These are phyloP conservation scores for Exserohilum turcica DNA, from an alignment of 2,329 filamentous ascomycete genomes.

Conservation along the genomic window DNA sequence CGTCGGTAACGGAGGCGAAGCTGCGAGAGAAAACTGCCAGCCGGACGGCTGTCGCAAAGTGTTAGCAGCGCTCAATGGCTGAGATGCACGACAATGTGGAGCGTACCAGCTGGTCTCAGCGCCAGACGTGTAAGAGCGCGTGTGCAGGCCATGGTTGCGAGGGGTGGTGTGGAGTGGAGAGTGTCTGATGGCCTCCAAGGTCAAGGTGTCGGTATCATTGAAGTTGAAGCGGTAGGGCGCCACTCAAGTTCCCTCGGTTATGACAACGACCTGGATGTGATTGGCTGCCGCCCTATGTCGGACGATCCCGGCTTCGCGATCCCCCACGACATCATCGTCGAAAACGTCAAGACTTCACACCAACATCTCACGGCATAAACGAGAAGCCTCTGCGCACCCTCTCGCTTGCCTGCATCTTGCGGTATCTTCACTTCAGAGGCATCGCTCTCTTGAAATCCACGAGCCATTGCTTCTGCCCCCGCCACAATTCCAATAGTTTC, in stretches of 20 bases:
- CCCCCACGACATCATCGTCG: conserved; percentile 17
- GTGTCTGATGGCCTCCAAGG: conserved; percentile 26
- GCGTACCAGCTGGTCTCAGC: conserved; percentile 45
- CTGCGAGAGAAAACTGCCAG: conserved; percentile 46
- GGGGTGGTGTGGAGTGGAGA: conserved; percentile 33
- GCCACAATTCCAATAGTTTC: neutral
- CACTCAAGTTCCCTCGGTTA: conserved; percentile 23
- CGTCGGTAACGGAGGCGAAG: conserved; percentile 47
- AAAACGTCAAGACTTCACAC: conserved; percentile 19
- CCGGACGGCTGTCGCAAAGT: conserved; percentile 36
- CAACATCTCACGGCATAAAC: conserved; percentile 5
- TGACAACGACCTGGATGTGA: conserved; percentile 15
- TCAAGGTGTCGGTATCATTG: conserved; percentile 35
- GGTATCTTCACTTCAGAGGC: too few species aligned
- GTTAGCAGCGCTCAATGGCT: conserved; percentile 37
- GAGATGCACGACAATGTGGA: conserved; percentile 1
- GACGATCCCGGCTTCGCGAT: conserved; percentile 20
- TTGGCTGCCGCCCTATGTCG: conserved; percentile 13
- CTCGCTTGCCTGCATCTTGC: neutral
- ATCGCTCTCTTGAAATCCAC: neutral
- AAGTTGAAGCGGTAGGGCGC: conserved; percentile 21
- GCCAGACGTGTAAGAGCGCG: conserved; percentile 48
- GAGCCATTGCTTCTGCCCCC: too few species aligned
- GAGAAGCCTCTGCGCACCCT: neutral
- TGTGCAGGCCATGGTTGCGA: conserved; percentile 44